Percentiles rank a stretch among this genome's conserved stretches.
Conservation (phyloP, 371 early-diverging fungal species). For the Funneliformis caledonium region DNA sequence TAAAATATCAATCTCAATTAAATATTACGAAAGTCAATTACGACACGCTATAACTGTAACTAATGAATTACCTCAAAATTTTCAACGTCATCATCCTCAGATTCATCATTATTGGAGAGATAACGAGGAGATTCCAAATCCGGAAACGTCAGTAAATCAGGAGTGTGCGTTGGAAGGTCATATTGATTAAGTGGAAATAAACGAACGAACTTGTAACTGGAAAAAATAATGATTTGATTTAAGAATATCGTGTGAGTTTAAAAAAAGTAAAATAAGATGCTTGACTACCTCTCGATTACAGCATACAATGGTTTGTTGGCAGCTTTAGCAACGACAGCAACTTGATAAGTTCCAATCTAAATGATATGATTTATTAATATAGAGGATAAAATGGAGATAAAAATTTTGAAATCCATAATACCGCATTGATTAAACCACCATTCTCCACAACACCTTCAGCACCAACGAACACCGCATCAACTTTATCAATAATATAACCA, state of each 20-base stretch:
- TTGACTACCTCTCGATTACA: constrained; percentile 84
- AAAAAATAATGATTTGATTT: neutral
- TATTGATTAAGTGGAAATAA: constrained; percentile 87
- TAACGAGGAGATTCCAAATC: constrained; percentile 23
- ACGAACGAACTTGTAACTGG: constrained; percentile 94
- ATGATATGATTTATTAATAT: neutral
- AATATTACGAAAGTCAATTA: constrained; percentile 37
- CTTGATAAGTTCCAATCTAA: constrained; percentile 87
- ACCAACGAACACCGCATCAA: constrained; percentile 94
- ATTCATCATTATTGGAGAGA: neutral
- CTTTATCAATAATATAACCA: constrained; percentile 91
- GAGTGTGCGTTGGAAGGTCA: constrained; percentile 73
- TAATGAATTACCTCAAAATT: constrained; percentile 31
- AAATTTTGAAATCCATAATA: constrained; percentile 41
- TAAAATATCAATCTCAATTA: neutral
- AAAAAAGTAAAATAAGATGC: neutral
- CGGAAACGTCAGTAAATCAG: constrained; percentile 58
- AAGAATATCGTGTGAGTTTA: neutral
- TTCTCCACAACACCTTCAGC: constrained; percentile 98
- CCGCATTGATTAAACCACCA: constrained; percentile 95
- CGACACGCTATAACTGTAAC: neutral
- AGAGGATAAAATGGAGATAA: neutral
- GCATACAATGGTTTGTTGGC: constrained; percentile 94
- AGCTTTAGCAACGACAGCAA: constrained; percentile 93
- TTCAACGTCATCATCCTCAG: neutral